phyloP scores from a whole-genome alignment of 1,139 yeast genomes.

The Diutina scorzettiae region DNA sequence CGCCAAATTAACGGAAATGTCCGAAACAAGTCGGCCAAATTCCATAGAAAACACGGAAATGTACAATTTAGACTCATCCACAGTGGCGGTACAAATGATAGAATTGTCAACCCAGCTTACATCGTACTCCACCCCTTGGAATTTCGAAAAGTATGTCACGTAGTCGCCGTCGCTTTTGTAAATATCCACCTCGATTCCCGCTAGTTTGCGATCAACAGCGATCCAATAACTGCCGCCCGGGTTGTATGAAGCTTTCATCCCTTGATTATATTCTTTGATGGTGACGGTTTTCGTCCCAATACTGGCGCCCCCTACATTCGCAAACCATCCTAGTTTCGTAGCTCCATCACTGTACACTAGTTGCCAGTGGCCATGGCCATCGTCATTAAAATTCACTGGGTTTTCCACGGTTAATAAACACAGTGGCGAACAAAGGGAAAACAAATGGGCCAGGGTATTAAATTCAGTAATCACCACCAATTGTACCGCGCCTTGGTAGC shows the following conservation, averaged over 20 bases:
- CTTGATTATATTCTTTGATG: background rate
- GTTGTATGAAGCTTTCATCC: background rate
- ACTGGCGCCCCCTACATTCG: background rate
- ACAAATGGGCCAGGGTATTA: background rate
- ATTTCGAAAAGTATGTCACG: background rate
- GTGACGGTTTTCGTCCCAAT: background rate
- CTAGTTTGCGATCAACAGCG: background rate
- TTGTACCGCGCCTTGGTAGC: background rate
- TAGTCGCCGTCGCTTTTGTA: background rate
- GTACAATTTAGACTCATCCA: background rate
- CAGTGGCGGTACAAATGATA: background rate
- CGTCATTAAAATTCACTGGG: background rate
- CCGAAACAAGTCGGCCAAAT: background rate
- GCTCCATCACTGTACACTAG: background rate
- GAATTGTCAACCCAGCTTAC: background rate
- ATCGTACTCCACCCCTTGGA: background rate
- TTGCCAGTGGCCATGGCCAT: background rate
- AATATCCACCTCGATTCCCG: slow-evolving; percentile 1
- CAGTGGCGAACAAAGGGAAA: background rate
- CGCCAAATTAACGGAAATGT: background rate
- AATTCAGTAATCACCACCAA: background rate
- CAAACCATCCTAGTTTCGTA: background rate
- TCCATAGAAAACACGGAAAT: background rate
- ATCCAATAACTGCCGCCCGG: background rate
- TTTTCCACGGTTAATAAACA: background rate